phyloP scores from a whole-genome alignment of 2,329 filamentous ascomycete species.

The Pseudogymnoascus sp. region DNA sequence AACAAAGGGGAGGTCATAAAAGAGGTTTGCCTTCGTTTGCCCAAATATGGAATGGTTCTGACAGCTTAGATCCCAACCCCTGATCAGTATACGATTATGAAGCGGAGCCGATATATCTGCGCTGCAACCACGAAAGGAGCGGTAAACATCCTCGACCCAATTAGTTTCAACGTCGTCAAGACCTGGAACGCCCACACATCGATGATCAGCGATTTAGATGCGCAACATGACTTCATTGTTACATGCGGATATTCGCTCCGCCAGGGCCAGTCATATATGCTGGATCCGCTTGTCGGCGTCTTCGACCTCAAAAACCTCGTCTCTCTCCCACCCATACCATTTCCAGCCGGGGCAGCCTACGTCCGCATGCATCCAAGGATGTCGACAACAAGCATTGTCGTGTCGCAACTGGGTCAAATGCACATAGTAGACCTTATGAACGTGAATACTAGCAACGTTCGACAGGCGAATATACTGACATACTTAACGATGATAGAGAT shows the following conservation, averaged over 20 bases:
- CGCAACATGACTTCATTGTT: constrained; percentile 86
- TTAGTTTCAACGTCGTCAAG: constrained; percentile 69
- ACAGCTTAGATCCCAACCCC: constrained; percentile 55
- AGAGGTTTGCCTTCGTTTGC: constrained; percentile 37
- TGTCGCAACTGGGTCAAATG: constrained; percentile 85
- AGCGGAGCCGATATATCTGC: constrained; percentile 81
- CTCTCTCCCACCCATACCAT: constrained; percentile 84
- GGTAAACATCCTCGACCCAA: constrained; percentile 78
- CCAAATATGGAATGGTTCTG: constrained; percentile 19
- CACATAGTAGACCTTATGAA: constrained; percentile 90
- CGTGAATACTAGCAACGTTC: constrained; percentile 59
- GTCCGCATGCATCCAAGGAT: constrained; percentile 95
- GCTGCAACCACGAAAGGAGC: constrained; percentile 76
- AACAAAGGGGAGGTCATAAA: constrained; percentile 65
- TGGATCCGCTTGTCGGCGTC: constrained; percentile 89
- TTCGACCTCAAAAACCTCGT: constrained; percentile 89
- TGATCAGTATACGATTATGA: constrained; percentile 84
- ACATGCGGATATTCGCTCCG: constrained; percentile 89
- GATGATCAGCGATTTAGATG: constrained; percentile 93
- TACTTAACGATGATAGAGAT: constrained; percentile 59
- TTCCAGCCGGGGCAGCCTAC: constrained; percentile 83
- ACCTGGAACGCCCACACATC: constrained; percentile 86
- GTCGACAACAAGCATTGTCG: constrained; percentile 88
- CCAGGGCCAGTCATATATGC: constrained; percentile 69
- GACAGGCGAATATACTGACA: constrained; percentile 53